These are phyloP conservation scores for Agrocybe praecox DNA, from an alignment of 768 basidiomycete species.

Conservation along the genomic window DNA sequence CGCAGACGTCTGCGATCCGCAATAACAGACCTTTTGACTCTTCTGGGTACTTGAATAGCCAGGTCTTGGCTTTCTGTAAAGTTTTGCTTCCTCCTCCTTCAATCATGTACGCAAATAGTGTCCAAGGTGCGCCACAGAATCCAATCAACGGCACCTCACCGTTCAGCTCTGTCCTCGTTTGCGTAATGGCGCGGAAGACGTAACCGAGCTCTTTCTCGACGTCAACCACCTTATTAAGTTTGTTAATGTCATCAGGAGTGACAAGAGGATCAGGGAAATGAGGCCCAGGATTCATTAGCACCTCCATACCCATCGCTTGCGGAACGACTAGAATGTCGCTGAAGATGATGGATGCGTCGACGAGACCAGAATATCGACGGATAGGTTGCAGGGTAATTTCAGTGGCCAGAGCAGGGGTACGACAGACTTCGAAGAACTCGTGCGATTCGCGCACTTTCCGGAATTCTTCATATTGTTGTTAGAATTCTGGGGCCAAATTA, in stretches of 20 bases:
- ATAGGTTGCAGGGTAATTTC: conserved; percentile 95
- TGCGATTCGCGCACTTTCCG: conserved; percentile 81
- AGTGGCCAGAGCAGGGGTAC: conserved; percentile 85
- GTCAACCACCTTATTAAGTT: conserved; percentile 65
- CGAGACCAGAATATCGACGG: conserved; percentile 77
- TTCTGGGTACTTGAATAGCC: conserved; percentile 90
- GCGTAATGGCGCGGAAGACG: conserved; percentile 89
- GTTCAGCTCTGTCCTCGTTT: conserved; percentile 75
- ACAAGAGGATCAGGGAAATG: conserved; percentile 85
- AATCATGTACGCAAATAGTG: conserved; percentile 97
- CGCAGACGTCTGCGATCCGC: conserved; percentile 86
- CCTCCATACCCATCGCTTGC: conserved; percentile 96
- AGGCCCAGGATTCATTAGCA: conserved; percentile 92
- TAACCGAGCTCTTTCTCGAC: conserved; percentile 87
- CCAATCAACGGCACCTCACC: conserved; percentile 96
- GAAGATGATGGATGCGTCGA: conserved; percentile 98
- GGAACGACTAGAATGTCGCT: conserved; percentile 98
- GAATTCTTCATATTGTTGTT: conserved; percentile 66
- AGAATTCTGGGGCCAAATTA: conserved; percentile 8
- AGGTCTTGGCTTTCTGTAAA: conserved; percentile 88
- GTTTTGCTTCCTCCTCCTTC: conserved; percentile 95
- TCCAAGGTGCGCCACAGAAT: conserved; percentile 98
- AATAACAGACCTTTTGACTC: conserved; percentile 77
- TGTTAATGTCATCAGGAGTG: conserved; percentile 70
- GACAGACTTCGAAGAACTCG: conserved; percentile 95